phyloP scores from a whole-genome alignment of 2,329 filamentous ascomycete species.

The Botrytis deweyae region DNA sequence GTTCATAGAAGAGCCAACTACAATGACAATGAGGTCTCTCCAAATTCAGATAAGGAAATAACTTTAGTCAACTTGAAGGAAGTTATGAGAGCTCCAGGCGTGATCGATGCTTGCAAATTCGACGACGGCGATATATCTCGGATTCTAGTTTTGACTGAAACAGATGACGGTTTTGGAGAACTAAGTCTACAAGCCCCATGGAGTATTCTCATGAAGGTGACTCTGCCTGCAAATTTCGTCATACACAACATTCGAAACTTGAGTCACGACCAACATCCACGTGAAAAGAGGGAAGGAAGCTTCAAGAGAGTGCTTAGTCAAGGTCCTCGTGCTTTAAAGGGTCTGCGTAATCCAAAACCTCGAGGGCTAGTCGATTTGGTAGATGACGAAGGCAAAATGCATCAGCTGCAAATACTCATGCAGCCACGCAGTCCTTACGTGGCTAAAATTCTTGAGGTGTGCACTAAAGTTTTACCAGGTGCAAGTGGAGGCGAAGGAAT shows the following conservation, averaged over 20 bases:
- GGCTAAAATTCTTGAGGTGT: conserved; percentile 57
- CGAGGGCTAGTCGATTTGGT: conserved; percentile 65
- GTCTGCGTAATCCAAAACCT: conserved; percentile 57
- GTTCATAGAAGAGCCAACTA: conserved; percentile 28
- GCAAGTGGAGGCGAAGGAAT: conserved; percentile 58
- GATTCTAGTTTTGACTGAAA: conserved; percentile 68
- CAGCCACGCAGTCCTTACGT: conserved; percentile 65
- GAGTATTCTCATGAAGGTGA: conserved; percentile 67
- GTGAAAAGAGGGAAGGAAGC: conserved; percentile 53
- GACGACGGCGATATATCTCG: conserved; percentile 65
- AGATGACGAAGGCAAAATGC: conserved; percentile 59
- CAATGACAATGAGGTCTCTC: conserved; percentile 23
- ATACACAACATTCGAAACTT: conserved; percentile 60
- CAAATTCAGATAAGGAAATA: conserved; percentile 39
- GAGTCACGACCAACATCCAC: conserved; percentile 54
- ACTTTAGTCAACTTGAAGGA: conserved; percentile 35
- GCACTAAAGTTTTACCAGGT: conserved; percentile 62
- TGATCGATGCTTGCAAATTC: conserved; percentile 72
- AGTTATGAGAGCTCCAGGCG: conserved; percentile 55
- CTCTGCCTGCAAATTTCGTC: conserved; percentile 57
- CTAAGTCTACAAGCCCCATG: conserved; percentile 74
- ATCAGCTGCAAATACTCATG: conserved; percentile 67
- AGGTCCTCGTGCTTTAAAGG: conserved; percentile 41
- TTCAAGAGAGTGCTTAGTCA: conserved; percentile 47
- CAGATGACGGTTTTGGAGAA: conserved; percentile 61